Base-by-base conservation (phyloP, 1,284 basidiomycete genomes). In the Cryptococcus sp. region DNA sequence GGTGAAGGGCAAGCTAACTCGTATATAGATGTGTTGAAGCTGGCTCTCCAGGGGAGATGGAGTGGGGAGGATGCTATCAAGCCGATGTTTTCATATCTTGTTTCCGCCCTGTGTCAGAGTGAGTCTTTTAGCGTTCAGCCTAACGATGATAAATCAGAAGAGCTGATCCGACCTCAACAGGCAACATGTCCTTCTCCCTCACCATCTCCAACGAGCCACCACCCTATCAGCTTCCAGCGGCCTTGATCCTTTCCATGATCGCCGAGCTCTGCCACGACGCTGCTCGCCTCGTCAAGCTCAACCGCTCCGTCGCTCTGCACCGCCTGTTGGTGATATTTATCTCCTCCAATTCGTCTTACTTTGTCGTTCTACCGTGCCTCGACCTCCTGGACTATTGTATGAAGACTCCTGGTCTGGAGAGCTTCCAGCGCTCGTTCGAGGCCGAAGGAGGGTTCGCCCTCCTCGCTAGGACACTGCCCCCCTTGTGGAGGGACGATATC, bases 11-110 rank as follows among this genome's bases (percentile, higher is more conserved):
- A 2, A 23, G 33, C 49, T 50, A 21, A 47, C 39, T 6, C 42
- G 20, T 16, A 2, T 48, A 40, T 52, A 67, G 67, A 71, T 39
- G 66, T 63, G 8, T 59, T 75, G 39, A 60, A 55, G 23, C 58
- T 68, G 33, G 66, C 66, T 2, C 59, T 76, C 8, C 56, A 63
- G 4, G 63, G 64, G 2, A 62, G 75, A 39, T 78, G 75, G 75
- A 73, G 70, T 43, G 65, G 71, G 1, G 72, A 76, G 55, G 75
- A 77, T 50, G 65, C 68, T 0, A 88, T 95, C 66, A 93, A 92
- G 68, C 89, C 90, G 0, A 76, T 93, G 0, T 85, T 92, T 4
- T 87, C 90, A 0, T 96, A 89, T 69, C 77, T 95, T 11, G 89
- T 90, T 15, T 87, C 89, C 0, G 87, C 88, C 65, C 75, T 93